Evolutionary conservation across 2,329 filamentous ascomycete genomes (phyloP).

Genomic region (Cercospora canescens): DNA sequence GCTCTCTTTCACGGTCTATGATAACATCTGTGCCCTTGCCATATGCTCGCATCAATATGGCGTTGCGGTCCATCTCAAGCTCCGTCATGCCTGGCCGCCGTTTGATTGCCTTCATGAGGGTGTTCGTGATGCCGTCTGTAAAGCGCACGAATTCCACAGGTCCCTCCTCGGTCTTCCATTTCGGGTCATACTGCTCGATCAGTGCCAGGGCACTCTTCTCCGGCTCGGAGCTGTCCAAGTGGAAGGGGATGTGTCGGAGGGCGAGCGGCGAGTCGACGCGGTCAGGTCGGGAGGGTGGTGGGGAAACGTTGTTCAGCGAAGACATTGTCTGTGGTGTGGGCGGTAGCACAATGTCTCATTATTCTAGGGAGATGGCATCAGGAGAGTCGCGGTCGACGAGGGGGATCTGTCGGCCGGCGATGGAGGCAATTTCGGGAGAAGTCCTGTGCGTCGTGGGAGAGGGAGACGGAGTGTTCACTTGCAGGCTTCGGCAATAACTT

Average conservation of each 20-base stretch:
- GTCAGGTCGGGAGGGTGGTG: constrained; percentile 25
- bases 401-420: constrained; percentile 3
- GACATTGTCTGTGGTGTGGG: constrained; percentile 23
- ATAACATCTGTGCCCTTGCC: constrained; percentile 91
- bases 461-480: background rate
- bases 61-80: constrained; percentile 77
- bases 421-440: background rate
- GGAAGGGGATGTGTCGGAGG: constrained; percentile 64
- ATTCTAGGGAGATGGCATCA: constrained; percentile 2
- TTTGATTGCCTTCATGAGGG: constrained; percentile 76
- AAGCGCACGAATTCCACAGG: constrained; percentile 85
- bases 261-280: constrained; percentile 36
- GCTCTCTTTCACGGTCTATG: constrained; percentile 83
- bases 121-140: constrained; percentile 98
- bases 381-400: constrained; percentile 16
- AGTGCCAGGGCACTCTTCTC: constrained; percentile 77
- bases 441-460: background rate
- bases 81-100: constrained; percentile 67
- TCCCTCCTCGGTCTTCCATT: constrained; percentile 75
- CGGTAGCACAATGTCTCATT: constrained; percentile 18
- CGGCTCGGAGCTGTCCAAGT: constrained; percentile 75
- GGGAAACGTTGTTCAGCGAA: constrained; percentile 23
- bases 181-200: constrained; percentile 75
- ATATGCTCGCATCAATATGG: constrained; percentile 88
- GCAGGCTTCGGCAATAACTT: background rate